A percentile compares a stretch with the other conserved stretches of the same genome.
phyloP scores from a whole-genome alignment of 1,139 yeast genomes.

The Ogataea hybrid region DNA sequence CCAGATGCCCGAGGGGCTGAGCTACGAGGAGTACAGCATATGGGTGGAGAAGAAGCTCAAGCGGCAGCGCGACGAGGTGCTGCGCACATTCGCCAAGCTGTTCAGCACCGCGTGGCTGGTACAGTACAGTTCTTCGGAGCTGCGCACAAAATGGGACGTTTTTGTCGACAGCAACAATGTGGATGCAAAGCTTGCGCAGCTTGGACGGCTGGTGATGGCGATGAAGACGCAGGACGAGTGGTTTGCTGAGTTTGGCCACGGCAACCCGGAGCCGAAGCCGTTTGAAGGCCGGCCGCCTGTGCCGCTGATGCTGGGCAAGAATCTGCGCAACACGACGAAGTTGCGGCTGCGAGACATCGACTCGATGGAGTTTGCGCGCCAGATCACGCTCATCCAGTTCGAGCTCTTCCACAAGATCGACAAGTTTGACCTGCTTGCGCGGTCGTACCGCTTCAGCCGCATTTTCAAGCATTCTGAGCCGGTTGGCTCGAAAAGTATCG shows the following conservation, averaged over 20 bases:
- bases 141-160: conserved; percentile 51
- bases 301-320: conserved; percentile 21
- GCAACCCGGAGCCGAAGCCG: conserved; percentile 15
- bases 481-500: conserved; percentile 53
- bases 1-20: conserved; percentile 85
- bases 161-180: conserved; percentile 44
- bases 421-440: conserved; percentile 72
- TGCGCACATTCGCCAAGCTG: conserved; percentile 68
- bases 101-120: conserved; percentile 72
- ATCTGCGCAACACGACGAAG: conserved; percentile 35
- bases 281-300: conserved; percentile 26
- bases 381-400: conserved; percentile 78
- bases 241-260: conserved; percentile 20
- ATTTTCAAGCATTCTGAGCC: conserved; percentile 40
- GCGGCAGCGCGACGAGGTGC: conserved; percentile 67
- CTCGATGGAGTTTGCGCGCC: conserved; percentile 77
- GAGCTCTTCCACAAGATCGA: conserved; percentile 65
- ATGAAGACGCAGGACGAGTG: conserved; percentile 26
- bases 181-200: conserved; percentile 13
- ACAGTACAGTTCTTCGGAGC: conserved; percentile 30
- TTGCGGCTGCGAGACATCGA: conserved; percentile 65
- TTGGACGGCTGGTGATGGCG: conserved; percentile 24
- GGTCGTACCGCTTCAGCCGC: conserved; percentile 69
- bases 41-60: conserved; percentile 76
- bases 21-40: conserved; percentile 73